Evolutionary conservation across 306 rosid species (phyloP).

Genomic region (Cotoneaster glaucophyllus): DNA sequence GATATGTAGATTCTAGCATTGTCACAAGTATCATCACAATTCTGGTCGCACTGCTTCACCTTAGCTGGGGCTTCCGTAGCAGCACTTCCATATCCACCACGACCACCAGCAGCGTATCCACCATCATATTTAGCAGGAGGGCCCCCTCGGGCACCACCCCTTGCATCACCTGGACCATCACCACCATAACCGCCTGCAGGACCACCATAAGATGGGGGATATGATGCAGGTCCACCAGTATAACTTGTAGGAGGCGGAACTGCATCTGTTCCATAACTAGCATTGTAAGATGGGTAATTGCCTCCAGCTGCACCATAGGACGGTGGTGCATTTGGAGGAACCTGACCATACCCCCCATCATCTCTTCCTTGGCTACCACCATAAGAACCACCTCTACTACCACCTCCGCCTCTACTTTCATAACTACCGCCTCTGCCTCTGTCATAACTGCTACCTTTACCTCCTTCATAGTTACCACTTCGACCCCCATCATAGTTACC

Average conservation of each 20-base stretch:
- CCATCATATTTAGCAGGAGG: conserved; percentile 47
- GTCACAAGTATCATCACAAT: conserved; percentile 84
- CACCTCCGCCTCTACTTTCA: conserved; percentile 49
- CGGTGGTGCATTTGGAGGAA: conserved; percentile 54
- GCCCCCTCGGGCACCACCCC: conserved; percentile 56
- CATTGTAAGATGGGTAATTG: conserved; percentile 46
- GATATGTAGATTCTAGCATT: conserved; percentile 96
- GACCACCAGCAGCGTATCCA: conserved; percentile 47
- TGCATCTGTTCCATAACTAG: conserved; percentile 73
- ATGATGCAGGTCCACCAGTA: conserved; percentile 72
- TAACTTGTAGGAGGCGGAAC: conserved; percentile 92
- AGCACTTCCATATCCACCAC: conserved; percentile 70
- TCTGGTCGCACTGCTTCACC: conserved; percentile 90
- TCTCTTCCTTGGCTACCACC: conserved; percentile 57
- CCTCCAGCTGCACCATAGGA: conserved; percentile 63
- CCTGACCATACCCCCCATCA: conserved; percentile 70
- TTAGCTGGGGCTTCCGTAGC: conserved; percentile 56
- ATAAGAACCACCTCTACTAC: conserved; percentile 65
- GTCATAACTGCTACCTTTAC: conserved; percentile 23
- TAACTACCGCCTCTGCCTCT: conserved; percentile 39
- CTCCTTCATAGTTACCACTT: conserved; percentile 29
- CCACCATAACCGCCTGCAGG: conserved; percentile 59
- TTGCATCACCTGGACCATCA: conserved; percentile 39
- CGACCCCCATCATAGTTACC: conserved; percentile 45
- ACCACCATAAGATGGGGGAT: conserved; percentile 88